A percentile compares a stretch with the other conserved stretches of the same genome.
Conservation (phyloP, 2,329 filamentous ascomycete species). For the Metarhizium brunneum region DNA sequence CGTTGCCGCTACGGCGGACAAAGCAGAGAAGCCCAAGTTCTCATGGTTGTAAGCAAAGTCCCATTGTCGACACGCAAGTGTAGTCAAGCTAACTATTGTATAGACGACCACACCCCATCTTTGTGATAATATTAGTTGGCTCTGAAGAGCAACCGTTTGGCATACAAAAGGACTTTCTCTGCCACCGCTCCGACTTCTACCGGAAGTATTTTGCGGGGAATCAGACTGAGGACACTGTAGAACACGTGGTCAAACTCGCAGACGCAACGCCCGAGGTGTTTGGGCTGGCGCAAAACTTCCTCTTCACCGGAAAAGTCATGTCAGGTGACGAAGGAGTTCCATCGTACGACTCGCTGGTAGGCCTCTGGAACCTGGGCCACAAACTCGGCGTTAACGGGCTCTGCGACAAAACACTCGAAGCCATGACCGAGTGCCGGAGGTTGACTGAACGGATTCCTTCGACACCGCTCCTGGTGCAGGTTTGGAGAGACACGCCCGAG, state of each 20-base stretch:
- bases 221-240: conserved; percentile 28
- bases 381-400: conserved; percentile 43
- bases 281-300: conserved; percentile 43
- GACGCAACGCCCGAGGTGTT: conserved; percentile 41
- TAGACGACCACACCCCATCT: conserved; percentile 45
- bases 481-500: conserved; percentile 53
- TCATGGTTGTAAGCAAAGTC: conserved; percentile 28
- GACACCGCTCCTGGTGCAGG: conserved; percentile 48
- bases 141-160: conserved; percentile 43
- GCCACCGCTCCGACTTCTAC: conserved; percentile 40
- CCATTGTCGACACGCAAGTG: background rate
- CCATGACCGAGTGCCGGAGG: conserved; percentile 47
- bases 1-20: conserved; percentile 1
- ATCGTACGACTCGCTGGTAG: conserved; percentile 44
- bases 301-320: conserved; percentile 42
- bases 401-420: conserved; percentile 45
- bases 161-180: conserved; percentile 50
- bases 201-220: conserved; percentile 31
- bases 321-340: conserved; percentile 32
- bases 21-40: conserved; percentile 11
- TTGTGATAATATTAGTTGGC: conserved; percentile 46
- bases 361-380: conserved; percentile 47
- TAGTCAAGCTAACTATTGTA: background rate
- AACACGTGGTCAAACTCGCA: conserved; percentile 41
- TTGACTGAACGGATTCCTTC: conserved; percentile 46